Conservation (phyloP, 805 yeast genomes). For the Lipomyces anomalus region DNA sequence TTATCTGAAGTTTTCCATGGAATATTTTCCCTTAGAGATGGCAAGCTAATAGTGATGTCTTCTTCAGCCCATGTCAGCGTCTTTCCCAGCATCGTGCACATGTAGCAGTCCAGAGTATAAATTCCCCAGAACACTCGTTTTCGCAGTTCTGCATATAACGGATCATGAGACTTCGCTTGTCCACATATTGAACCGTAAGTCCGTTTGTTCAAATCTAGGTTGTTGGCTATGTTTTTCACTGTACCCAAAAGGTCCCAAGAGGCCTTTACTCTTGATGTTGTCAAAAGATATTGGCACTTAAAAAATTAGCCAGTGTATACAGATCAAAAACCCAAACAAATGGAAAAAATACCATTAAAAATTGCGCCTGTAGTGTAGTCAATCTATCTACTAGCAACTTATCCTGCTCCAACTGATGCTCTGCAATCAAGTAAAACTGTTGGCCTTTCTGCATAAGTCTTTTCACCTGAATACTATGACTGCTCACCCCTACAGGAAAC, state of each 20-base stretch:
- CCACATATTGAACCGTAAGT: too few species aligned
- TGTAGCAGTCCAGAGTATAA: conserved; percentile 16
- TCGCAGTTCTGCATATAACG: conserved; percentile 8
- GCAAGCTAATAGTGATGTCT: conserved; percentile 16
- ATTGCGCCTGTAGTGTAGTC: conserved; percentile 13
- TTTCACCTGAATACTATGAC: background rate
- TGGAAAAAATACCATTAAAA: conserved; percentile 6
- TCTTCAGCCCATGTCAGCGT: conserved; percentile 19
- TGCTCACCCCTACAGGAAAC: conserved; percentile 8
- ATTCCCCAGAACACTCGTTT: conserved; percentile 19
- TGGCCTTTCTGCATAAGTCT: conserved; percentile 4
- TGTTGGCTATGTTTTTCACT: conserved; percentile 11
- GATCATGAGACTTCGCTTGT: conserved; percentile 4
- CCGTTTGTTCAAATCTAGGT: conserved; percentile 13
- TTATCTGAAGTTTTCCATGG: conserved; percentile 7
- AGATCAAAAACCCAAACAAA: background rate
- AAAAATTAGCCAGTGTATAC: background rate
- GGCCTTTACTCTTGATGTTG: conserved; percentile 15
- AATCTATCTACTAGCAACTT: conserved; percentile 5
- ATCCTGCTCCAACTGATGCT: conserved; percentile 10
- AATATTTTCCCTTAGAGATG: too few species aligned
- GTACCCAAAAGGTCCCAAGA: conserved; percentile 13
- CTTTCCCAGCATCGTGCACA: conserved; percentile 23
- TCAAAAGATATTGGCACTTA: conserved; percentile 9
- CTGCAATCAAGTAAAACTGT: conserved; percentile 13